Evolutionary conservation across 1,284 basidiomycete species (phyloP).

Genomic region (Anthracocystis panici-leucophaei): DNA sequence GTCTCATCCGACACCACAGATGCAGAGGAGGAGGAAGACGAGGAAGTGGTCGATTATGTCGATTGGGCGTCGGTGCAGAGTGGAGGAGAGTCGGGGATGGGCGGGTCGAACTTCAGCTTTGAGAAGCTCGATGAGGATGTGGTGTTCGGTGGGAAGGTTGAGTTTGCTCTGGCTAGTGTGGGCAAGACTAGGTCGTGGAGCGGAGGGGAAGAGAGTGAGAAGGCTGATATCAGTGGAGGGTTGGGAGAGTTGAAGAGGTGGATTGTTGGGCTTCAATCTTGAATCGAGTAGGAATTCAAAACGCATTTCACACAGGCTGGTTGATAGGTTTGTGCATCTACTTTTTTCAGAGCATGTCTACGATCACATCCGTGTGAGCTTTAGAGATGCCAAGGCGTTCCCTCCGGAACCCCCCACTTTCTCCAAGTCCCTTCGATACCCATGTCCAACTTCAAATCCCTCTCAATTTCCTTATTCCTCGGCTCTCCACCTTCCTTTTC

Average conservation of each 20-base stretch:
- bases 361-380: background rate
- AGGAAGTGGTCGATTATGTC: constrained; percentile 61
- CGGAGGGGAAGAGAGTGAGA: background rate
- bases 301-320: background rate
- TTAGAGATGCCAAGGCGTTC: constrained; percentile 44
- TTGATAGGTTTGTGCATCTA: background rate
- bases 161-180: constrained; percentile 53
- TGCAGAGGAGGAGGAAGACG: constrained; percentile 52
- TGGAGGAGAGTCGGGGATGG: constrained; percentile 6
- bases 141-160: constrained; percentile 53
- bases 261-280: constrained; percentile 39
- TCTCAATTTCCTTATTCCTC: constrained; percentile 24
- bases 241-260: constrained; percentile 37
- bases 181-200: constrained; percentile 41
- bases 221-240: constrained; percentile 7
- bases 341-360: background rate
- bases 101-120: constrained; percentile 38
- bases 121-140: constrained; percentile 58
- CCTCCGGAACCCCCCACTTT: constrained; percentile 33
- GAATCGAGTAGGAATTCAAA: background rate
- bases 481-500: constrained; percentile 4
- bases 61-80: constrained; percentile 40
- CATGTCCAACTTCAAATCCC: constrained; percentile 38
- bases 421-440: constrained; percentile 25
- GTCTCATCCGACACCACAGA: constrained; percentile 14